phyloP scores from a whole-genome alignment of 495 filamentous ascomycete genomes.

The Xylaria cubensis region DNA sequence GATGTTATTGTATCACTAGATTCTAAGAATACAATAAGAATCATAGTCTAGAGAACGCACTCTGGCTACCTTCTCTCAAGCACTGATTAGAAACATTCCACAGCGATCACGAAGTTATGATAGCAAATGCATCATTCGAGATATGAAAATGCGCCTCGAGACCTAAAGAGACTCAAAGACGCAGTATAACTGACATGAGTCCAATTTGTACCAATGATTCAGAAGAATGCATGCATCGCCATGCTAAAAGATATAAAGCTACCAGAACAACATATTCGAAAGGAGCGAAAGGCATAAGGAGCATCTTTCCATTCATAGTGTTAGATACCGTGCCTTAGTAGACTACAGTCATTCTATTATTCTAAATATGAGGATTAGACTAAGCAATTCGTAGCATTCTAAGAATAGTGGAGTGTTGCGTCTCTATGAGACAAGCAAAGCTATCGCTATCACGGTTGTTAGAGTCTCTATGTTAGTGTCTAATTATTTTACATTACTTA shows the following conservation, averaged over 20 bases:
- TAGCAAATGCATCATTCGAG: background rate
- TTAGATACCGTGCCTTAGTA: background rate
- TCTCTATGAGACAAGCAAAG: background rate
- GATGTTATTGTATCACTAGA: background rate
- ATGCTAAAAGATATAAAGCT: background rate
- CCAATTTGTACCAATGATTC: background rate
- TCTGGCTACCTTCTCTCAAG: background rate
- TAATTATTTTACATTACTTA: too few species aligned
- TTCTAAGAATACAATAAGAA: background rate
- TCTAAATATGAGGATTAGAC: background rate
- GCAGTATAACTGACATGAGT: background rate
- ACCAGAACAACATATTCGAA: background rate
- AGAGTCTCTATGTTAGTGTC: background rate
- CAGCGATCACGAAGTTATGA: background rate
- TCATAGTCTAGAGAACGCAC: background rate
- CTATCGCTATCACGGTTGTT: background rate
- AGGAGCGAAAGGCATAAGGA: background rate
- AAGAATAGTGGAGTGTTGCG: background rate
- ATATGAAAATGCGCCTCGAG: background rate
- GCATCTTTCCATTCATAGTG: background rate
- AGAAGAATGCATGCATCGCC: background rate
- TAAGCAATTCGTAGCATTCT: background rate
- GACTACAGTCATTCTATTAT: background rate
- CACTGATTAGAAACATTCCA: background rate
- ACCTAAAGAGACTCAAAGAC: background rate